Percentiles rank a stretch among this genome's conserved stretches.
Conservation (phyloP, 225 moss, liverwort and hornwort species). For the Polytrichum commune region DNA sequence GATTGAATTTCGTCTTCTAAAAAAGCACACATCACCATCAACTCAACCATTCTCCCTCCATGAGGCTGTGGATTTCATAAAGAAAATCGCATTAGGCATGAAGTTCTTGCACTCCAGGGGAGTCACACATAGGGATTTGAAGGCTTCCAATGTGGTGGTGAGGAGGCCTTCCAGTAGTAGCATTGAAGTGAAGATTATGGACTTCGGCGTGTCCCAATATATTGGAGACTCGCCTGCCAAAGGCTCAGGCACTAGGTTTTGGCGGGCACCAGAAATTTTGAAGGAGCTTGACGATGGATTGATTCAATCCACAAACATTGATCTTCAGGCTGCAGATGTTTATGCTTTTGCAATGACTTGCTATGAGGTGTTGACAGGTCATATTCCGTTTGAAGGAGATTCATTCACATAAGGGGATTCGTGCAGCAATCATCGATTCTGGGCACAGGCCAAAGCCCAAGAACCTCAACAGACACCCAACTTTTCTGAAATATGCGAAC, state of each 20-base stretch:
- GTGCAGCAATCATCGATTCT: not conserved
- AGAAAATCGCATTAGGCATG: slow-evolving; percentile 14
- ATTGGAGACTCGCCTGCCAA: not conserved
- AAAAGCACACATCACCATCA: not conserved
- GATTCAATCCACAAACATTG: not conserved
- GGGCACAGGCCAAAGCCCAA: not conserved
- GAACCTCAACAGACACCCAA: not conserved
- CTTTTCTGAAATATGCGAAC: slow-evolving; percentile 15
- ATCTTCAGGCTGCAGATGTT: slow-evolving; percentile 20
- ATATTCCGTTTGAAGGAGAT: not conserved
- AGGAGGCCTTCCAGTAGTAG: not conserved
- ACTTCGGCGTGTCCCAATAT: slow-evolving; percentile 12
- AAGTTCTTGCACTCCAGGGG: slow-evolving; percentile 14
- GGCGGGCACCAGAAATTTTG: slow-evolving; percentile 20
- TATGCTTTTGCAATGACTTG: slow-evolving; percentile 16
- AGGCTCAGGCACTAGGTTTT: slow-evolving; percentile 12
- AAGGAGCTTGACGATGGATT: rapidly evolving
- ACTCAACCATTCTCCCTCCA: not conserved
- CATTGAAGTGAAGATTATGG: slow-evolving; percentile 17
- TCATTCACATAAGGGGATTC: too few species aligned
- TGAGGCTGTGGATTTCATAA: slow-evolving; percentile 14
- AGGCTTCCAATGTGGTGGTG: slow-evolving; percentile 14
- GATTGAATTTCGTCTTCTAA: not conserved
- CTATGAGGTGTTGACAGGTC: slow-evolving; percentile 23
- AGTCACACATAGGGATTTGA: slow-evolving; percentile 8